Base-by-base conservation (phyloP, 1,284 basidiomycete species). In the Ceratobasidium sp. region DNA sequence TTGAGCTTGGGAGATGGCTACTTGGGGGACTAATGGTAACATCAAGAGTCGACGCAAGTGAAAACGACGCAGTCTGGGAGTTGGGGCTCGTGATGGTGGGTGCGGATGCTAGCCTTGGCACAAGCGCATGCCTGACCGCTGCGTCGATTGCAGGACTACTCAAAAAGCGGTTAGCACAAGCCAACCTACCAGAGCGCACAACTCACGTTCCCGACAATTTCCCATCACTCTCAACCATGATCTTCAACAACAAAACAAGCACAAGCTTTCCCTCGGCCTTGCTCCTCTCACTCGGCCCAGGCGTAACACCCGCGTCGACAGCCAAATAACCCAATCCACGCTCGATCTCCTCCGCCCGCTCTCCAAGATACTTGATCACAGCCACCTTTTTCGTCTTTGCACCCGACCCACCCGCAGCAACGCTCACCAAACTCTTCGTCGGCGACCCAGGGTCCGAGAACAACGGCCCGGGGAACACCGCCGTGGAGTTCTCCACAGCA, bases 221-320 rank as follows among this genome's bases (percentile, higher is more conserved):
- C 0, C 96, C 96, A 76, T 98, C 94, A 79, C 96, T 89, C 78
- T 95, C 91, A 0, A 98, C 86, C 87, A 98, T 87, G 8, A 92
- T 84, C 79, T 87, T 90, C 69, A 98, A 82, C 48, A 98, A 79
- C 77, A 88, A 89, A 39, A 95, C 84, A n/a, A 98, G 82, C 0
- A 90, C 84, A 37, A 94, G 83, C 81, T 91, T 95, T 27, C 90
- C 92, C 79, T 96, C 93, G 22, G 90, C 87, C 72, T 86, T 86
- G 74, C 87, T 84, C 75, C 86, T 85, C 76, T 90, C 88, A 22
- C 84, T 76, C 77, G 84, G 82, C 51, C 85, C 85, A 41, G 69
- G 69, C 56, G 29, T 29, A 34, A 29, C 24, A 27, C 69, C 69
- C 0, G 58, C 56, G 37, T 72, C 69, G 66, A 86, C 79, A 74